Percentiles rank a stretch among this genome's conserved stretches.
These are phyloP conservation scores for Knufia petricola DNA, from an alignment of 2,329 filamentous ascomycete species.

Conservation along the genomic window DNA sequence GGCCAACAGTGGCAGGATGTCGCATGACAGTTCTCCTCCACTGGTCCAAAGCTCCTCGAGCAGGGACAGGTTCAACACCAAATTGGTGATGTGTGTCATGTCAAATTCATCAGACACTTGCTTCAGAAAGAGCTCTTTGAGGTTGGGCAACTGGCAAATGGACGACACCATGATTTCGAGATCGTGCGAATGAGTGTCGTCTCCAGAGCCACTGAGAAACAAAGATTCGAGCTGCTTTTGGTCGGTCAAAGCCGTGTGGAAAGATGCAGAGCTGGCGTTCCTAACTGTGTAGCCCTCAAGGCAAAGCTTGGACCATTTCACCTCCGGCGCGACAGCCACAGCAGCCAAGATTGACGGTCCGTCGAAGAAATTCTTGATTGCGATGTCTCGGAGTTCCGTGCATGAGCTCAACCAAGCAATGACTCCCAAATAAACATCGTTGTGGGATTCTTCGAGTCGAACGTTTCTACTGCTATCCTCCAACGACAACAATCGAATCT, in stretches of 20 bases:
- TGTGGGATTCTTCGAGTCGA: constrained; percentile 42
- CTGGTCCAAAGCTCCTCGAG: constrained; percentile 29
- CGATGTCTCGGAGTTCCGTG: constrained; percentile 40
- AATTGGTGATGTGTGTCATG: constrained; percentile 24
- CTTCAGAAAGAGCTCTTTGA: constrained; percentile 28
- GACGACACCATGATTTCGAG: constrained; percentile 26
- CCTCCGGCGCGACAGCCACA: constrained; percentile 22
- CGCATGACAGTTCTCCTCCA: constrained; percentile 26
- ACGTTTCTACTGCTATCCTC: constrained; percentile 35
- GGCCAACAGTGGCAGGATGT: constrained; percentile 25
- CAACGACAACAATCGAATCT: constrained; percentile 41
- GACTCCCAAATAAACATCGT: constrained; percentile 44
- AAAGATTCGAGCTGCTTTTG: constrained; percentile 26
- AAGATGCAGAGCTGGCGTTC: constrained; percentile 17
- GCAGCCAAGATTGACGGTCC: constrained; percentile 33
- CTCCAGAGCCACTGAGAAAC: constrained; percentile 26
- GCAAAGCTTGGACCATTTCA: constrained; percentile 26
- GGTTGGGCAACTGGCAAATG: constrained; percentile 24
- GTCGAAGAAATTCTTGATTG: constrained; percentile 42
- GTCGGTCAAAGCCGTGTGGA: constrained; percentile 25
- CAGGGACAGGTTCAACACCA: constrained; percentile 25
- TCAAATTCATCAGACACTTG: constrained; percentile 29
- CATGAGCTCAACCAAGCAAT: constrained; percentile 49
- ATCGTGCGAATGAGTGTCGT: constrained; percentile 21
- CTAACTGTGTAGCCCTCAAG: constrained; percentile 25